Percentiles rank a stretch among this genome's conserved stretches.
phyloP scores from a whole-genome alignment of 2,329 filamentous ascomycete species.

The Aureobasidium mangrovei region DNA sequence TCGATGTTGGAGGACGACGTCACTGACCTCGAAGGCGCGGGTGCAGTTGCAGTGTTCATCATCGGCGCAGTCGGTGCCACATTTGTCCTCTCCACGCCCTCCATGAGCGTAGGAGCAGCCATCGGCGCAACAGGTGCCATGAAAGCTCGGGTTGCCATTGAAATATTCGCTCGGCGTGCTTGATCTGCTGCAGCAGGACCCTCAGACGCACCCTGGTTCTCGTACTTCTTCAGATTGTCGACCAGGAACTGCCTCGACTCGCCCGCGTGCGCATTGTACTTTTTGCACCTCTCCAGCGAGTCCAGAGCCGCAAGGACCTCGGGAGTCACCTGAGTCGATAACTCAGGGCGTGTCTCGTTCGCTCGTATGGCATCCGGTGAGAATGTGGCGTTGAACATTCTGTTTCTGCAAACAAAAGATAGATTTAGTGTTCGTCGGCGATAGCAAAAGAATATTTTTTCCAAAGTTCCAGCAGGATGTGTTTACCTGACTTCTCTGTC shows the following conservation, averaged over 20 bases:
- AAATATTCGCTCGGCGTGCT: neutral
- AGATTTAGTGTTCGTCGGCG: neutral
- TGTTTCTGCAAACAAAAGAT: neutral
- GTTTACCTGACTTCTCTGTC: conserved; percentile 13
- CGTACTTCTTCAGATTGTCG: conserved; percentile 6
- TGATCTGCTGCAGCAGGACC: neutral
- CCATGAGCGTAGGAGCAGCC: neutral
- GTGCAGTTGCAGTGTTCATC: neutral
- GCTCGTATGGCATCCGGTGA: neutral
- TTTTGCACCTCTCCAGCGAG: neutral
- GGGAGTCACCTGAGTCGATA: neutral
- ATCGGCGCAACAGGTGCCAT: neutral
- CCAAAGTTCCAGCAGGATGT: too few species aligned
- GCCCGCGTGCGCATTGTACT: conserved; percentile 2
- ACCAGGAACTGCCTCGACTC: neutral
- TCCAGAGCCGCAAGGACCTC: conserved; percentile 2
- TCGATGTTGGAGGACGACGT: conserved; percentile 1
- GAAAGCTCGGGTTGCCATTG: neutral
- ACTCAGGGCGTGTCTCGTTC: neutral
- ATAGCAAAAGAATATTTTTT: too few species aligned
- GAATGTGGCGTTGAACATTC: conserved; percentile 5
- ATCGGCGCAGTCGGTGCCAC: neutral
- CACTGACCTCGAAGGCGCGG: neutral
- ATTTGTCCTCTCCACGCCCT: neutral
- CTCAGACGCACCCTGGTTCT: neutral